Evolutionary conservation across 192 early-diverging fungal genomes (phyloP).

Genomic region (Gigaspora rosea): DNA sequence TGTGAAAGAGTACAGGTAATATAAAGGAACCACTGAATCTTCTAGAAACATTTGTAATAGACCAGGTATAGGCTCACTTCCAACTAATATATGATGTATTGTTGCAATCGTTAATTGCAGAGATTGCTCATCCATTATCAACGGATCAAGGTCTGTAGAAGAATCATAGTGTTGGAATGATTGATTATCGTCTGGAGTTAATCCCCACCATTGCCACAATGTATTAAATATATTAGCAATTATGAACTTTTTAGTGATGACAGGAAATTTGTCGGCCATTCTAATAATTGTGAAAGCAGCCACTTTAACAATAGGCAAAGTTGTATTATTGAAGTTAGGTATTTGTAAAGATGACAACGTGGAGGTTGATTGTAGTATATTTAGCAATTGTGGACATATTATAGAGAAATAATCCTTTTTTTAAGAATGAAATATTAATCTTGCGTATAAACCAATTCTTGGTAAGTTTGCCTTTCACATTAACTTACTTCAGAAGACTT

Average conservation of each 20-base stretch:
- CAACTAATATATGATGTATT: constrained; percentile 58
- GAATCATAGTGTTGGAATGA: constrained; percentile 11
- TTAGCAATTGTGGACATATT: constrained; percentile 52
- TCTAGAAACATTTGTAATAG: constrained; percentile 59
- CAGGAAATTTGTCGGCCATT: constrained; percentile 52
- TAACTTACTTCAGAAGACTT: constrained; percentile 53
- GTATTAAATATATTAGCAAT: constrained; percentile 46
- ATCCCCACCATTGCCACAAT: constrained; percentile 44
- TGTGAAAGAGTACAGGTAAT: constrained; percentile 59
- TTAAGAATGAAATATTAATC: background rate
- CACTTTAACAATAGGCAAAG: constrained; percentile 38
- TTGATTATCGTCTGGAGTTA: constrained; percentile 10
- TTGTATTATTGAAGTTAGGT: background rate
- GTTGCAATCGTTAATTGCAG: constrained; percentile 47
- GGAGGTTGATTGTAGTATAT: constrained; percentile 21
- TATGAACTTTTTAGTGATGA: constrained; percentile 50
- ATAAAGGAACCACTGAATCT: constrained; percentile 53
- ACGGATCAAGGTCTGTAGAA: constrained; percentile 38
- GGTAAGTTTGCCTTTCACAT: background rate
- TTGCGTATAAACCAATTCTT: background rate
- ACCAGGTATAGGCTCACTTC: constrained; percentile 59
- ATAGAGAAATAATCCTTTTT: constrained; percentile 51
- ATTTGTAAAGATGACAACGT: background rate
- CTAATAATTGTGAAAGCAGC: constrained; percentile 54
- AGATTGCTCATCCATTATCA: constrained; percentile 46